Evolutionary conservation across 495 filamentous ascomycete genomes (phyloP), one percentile per base, ranked within the genome.

Genomic region (Xylaria cubensis): DNA sequence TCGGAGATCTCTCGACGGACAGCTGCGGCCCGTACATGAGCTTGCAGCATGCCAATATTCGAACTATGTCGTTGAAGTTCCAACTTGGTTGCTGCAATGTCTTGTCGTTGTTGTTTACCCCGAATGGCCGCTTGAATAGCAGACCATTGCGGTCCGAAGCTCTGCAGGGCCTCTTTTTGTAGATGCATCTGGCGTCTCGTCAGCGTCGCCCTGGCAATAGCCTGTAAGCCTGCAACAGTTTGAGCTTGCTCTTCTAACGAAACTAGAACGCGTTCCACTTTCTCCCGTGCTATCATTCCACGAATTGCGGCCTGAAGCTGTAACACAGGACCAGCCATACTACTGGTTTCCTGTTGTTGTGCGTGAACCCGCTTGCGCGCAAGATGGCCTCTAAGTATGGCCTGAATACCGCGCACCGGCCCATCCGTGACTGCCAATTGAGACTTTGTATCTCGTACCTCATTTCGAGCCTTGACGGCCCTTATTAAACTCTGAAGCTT

Each of bases 401-500:
- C 91, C 82, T 97, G 94, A n/a, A 97, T 85, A 68, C 85, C 81
- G 56, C 80, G 81, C 21, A 95, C 82, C 66, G 86, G 80, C 83
- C 90, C 83, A 66, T 80, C 77, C 34, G 90, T 88, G 72, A 81
- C 82, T 64, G 86, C 84, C 73, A 94, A 82, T 71, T 87, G 84
- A 75, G 86, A 88, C 76, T 86, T 91, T 70, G 93, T 84, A 66
- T 87, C 82, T 73, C 88, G 88, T 70, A 92, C 86, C 78, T 93
- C 83, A 61, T 87, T 84, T 75, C 97, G 88, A 51, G 90, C 90
- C 80, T 92, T 95, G 51, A 87, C 86, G 4, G 90, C 97, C 76
- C 96, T 87, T 68, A 95, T 88, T 39, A 97, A 83, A 74, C 90
- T 96, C 80, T 99, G 96, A n/a, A 99, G 81, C 67, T 88, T 86